phyloP scores from a whole-genome alignment of 176 grass and related monocot species.

The Aegilops sharonensis region DNA sequence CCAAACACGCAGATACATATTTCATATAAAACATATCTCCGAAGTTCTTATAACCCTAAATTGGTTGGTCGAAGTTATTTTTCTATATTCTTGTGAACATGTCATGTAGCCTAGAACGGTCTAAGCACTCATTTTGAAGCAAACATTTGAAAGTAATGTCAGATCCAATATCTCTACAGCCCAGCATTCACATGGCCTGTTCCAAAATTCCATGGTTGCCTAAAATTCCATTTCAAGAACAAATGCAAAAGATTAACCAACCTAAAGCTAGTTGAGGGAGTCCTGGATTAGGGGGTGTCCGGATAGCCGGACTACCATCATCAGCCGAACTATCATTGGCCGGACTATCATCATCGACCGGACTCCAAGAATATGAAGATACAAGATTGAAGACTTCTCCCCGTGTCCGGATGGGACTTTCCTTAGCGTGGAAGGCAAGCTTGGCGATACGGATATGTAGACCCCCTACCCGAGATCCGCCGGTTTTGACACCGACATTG shows the following conservation, averaged over 20 bases:
- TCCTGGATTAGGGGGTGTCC: no score
- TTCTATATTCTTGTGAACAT: not conserved
- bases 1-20: not conserved
- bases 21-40: not conserved
- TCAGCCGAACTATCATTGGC: no score
- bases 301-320: no score
- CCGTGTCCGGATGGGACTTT: no score
- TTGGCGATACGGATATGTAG: no score
- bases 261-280: not conserved
- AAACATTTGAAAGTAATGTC: not conserved
- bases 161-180: not conserved
- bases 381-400: no score
- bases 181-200: not conserved
- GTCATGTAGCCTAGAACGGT: not conserved
- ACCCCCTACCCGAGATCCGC: no score
- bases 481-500: no score
- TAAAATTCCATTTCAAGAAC: not conserved
- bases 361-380: no score
- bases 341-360: no score
- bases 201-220: not conserved
- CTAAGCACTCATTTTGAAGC: not conserved
- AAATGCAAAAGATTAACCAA: not conserved
- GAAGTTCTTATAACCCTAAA: slow-evolving; percentile 11
- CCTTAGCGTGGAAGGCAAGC: no score
- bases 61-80: not conserved